Conservation (phyloP, 1,284 basidiomycete genomes). For the Rhodotorula sp. region DNA sequence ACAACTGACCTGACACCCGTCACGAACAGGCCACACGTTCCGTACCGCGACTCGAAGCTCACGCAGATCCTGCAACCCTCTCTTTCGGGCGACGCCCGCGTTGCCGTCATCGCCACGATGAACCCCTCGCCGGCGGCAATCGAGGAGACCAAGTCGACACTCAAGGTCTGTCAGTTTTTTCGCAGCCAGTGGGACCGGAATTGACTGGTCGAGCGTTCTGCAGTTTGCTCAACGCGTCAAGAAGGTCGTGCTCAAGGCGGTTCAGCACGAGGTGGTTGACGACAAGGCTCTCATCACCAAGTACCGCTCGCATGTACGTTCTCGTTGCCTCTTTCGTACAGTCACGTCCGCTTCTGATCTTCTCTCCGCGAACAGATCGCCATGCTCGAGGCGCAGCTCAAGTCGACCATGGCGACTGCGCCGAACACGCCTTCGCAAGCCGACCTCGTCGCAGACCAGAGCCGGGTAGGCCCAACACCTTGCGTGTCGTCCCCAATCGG, state of each 20-base stretch:
- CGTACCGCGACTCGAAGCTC: constrained; percentile 90
- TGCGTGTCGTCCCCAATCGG: neutral
- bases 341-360: neutral
- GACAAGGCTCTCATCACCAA: constrained; percentile 83
- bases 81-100: constrained; percentile 88
- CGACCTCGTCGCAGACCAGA: constrained; percentile 17
- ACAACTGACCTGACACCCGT: neutral
- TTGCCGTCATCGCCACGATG: constrained; percentile 94
- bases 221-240: constrained; percentile 87
- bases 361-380: constrained; percentile 12
- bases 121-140: constrained; percentile 65
- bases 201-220: constrained; percentile 75
- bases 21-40: constrained; percentile 70
- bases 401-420: constrained; percentile 26
- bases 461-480: neutral
- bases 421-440: constrained; percentile 32
- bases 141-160: constrained; percentile 44
- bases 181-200: constrained; percentile 55
- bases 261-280: constrained; percentile 89
- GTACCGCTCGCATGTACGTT: constrained; percentile 59
- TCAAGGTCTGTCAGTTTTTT: constrained; percentile 6
- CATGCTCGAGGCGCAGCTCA: constrained; percentile 37
- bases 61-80: constrained; percentile 95
- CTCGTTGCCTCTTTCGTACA: too few relatives aligned
- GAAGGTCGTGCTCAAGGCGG: constrained; percentile 73